These are phyloP conservation scores for Chalciporus piperatus DNA, from an alignment of 768 basidiomycete genomes.

Conservation along the genomic window DNA sequence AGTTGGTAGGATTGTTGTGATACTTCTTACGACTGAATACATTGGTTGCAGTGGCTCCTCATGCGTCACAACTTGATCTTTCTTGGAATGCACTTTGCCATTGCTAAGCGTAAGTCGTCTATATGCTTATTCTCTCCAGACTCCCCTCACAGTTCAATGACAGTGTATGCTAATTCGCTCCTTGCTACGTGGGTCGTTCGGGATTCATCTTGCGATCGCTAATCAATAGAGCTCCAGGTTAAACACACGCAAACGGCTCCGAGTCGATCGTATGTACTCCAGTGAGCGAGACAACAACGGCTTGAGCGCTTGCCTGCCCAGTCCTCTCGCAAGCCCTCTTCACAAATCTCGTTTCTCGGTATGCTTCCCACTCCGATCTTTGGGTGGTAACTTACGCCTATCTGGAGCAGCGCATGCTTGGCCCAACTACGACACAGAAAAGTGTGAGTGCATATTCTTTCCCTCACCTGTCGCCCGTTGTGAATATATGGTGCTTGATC, in stretches of 20 bases:
- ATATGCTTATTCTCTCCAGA: no score
- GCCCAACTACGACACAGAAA: slow-evolving; percentile 15
- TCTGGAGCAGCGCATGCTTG: slow-evolving; percentile 25
- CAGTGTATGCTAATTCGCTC: slow-evolving; percentile 34
- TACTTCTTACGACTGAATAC: neutral
- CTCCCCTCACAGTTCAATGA: neutral
- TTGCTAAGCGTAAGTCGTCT: slow-evolving; percentile 27
- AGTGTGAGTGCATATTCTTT: slow-evolving; percentile 14
- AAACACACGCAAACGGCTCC: slow-evolving; percentile 31
- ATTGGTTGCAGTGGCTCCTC: slow-evolving; percentile 22
- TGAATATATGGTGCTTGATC: neutral
- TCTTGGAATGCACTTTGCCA: slow-evolving; percentile 35
- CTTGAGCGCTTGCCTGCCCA: neutral
- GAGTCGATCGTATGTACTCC: slow-evolving; percentile 22
- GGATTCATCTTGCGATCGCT: neutral
- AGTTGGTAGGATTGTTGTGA: neutral
- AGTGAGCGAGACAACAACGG: slow-evolving; percentile 27
- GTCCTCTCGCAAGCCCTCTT: slow-evolving; percentile 14
- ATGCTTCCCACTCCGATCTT: neutral
- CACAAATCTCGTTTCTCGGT: slow-evolving; percentile 25
- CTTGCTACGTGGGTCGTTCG: slow-evolving; percentile 30
- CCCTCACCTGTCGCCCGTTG: no score
- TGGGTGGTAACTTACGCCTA: neutral
- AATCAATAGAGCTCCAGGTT: slow-evolving; percentile 12
- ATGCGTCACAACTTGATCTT: slow-evolving; percentile 37